phyloP scores from a whole-genome alignment of 331 rosid species.

The Phaseolus coccineus region DNA sequence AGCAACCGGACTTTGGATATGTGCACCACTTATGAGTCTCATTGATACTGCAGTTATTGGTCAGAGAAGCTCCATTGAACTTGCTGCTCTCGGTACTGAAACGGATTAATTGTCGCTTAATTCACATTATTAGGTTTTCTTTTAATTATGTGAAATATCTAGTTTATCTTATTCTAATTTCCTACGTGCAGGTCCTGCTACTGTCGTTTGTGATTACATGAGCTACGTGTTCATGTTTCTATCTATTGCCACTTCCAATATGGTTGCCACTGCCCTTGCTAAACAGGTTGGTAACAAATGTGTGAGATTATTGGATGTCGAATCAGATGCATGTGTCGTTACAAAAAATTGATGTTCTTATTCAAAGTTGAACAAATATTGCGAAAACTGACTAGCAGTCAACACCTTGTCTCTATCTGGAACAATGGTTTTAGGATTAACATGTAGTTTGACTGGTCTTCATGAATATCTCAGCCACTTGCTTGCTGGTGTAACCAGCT shows the following conservation, averaged over 20 bases:
- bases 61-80: slow-evolving; percentile 91
- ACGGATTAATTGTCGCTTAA: background rate
- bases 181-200: slow-evolving; percentile 74
- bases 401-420: too few relatives aligned
- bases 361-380: too few relatives aligned
- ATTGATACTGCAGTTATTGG: slow-evolving; percentile 89
- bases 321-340: background rate
- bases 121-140: background rate
- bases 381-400: too few relatives aligned
- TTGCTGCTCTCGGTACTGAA: slow-evolving; percentile 81
- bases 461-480: too few relatives aligned
- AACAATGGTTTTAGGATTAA: too few relatives aligned
- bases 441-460: too few relatives aligned
- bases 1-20: slow-evolving; percentile 81
- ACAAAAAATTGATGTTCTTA: background rate
- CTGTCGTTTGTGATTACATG: slow-evolving; percentile 82
- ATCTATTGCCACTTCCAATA: slow-evolving; percentile 91
- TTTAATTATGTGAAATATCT: background rate
- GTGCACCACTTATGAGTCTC: slow-evolving; percentile 91
- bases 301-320: background rate
- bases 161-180: slow-evolving; percentile 2
- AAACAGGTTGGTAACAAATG: slow-evolving; percentile 55
- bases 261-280: slow-evolving; percentile 95
- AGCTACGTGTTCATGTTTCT: slow-evolving; percentile 91
- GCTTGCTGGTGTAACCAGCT: too few relatives aligned